These are phyloP conservation scores for Apiospora saccharicola DNA, from an alignment of 2,329 filamentous ascomycete genomes.

Conservation along the genomic window DNA sequence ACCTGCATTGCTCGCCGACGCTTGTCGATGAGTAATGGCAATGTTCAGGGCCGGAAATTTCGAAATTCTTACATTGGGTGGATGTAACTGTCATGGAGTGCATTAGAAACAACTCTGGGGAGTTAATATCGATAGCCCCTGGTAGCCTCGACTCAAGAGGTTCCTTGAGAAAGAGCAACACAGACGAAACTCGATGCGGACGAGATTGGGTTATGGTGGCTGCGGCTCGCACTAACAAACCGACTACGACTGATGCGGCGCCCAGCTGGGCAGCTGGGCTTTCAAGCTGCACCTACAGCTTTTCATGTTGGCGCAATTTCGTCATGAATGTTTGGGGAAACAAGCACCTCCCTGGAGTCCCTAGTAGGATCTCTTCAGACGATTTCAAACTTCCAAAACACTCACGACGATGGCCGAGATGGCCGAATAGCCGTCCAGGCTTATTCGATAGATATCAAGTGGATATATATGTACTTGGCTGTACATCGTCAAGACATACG, in stretches of 20 bases:
- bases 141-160: not conserved
- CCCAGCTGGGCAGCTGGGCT: not conserved
- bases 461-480: not conserved
- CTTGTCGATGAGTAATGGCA: constrained; percentile 2
- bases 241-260: not conserved
- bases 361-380: not conserved
- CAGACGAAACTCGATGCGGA: not conserved
- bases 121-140: not conserved
- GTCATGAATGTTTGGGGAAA: not conserved
- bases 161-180: not conserved
- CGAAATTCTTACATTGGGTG: not conserved
- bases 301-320: not conserved
- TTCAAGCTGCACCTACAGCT: not conserved
- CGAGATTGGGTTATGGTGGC: not conserved
- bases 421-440: not conserved
- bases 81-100: not conserved
- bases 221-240: not conserved
- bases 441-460: not conserved
- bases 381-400: not conserved
- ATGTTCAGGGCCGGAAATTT: not conserved
- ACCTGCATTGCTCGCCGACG: not conserved
- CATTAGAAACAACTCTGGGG: not conserved
- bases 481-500: not conserved
- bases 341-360: not conserved
- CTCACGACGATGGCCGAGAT: not conserved